Base-by-base conservation (phyloP, 352 stramenopile species). In the Phytopythium mirpurense region DNA sequence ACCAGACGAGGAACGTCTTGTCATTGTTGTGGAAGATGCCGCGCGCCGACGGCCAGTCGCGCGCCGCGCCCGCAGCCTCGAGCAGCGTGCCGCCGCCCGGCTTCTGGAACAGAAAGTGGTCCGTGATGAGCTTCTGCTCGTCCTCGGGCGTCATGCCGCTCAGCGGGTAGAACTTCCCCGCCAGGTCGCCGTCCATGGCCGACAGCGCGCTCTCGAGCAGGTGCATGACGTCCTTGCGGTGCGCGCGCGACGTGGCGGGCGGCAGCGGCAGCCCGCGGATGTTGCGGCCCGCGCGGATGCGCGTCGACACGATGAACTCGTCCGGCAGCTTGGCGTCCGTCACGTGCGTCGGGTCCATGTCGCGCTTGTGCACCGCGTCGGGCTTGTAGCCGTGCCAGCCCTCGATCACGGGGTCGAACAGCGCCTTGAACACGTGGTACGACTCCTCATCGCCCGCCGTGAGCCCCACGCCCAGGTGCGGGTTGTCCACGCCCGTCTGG, bases 51-150 rank as follows among this genome's bases (percentile, higher is more conserved):
- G 81, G 81, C 81, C 81, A 92, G 65, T 88, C 74, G 16, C 68
- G 66, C 7, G 78, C 73, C 1, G 86, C 86, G 2, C 79, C 79
- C 12, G 77, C 80, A 4, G 75, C 77, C 27, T 81, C 67, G 6
- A 92, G 70, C 63, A 90, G 65, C 12, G 81, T 80, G 46, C 86
- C 79, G 23, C 65, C 76, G 42, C 74, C 80, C 40, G 86, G 86
- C 63, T 92, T 88, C 63, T 95, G 90, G 70, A 95, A 95, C 37
- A 92, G 63, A 31, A 93, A 85, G 63, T 90, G 82, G 62, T 86
- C 71, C 32, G 77, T 60, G 57, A 89, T 81, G 32, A 90, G 70
- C 59, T 91, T 74, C 35, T 83, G 63, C 57, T 93, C 86, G 52
- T 91, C 76, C 38, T 86, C 74, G n/a, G 76, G 66, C 5, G 74